A percentile compares a stretch with the other conserved stretches of the same genome.
These are phyloP conservation scores for Colletotrichum sp. DNA, from an alignment of 2,329 filamentous ascomycete species.

Conservation along the genomic window DNA sequence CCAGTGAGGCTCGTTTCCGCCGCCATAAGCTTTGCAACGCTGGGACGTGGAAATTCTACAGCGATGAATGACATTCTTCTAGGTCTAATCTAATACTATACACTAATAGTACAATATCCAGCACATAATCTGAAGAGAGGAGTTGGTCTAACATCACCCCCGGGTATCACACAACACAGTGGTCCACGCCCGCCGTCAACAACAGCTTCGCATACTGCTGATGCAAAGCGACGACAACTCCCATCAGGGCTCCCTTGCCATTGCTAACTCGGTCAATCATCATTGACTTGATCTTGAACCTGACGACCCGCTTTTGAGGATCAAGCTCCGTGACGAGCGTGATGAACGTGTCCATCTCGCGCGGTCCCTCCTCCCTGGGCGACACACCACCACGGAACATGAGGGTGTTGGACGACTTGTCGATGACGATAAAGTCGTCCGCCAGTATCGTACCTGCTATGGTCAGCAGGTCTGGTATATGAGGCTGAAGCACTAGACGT, in stretches of 20 bases:
- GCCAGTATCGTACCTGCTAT: conserved; percentile 7
- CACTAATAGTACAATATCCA: background rate
- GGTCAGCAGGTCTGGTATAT: background rate
- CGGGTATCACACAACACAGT: background rate
- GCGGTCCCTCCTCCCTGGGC: background rate
- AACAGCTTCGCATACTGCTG: conserved; percentile 8
- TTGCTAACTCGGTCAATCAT: background rate
- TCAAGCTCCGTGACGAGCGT: background rate
- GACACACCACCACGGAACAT: conserved; percentile 11
- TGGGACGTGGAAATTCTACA: background rate
- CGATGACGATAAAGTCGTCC: conserved; percentile 19
- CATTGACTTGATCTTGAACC: conserved; percentile 8
- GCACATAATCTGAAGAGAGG: background rate
- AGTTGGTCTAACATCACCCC: background rate
- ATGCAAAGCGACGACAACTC: background rate
- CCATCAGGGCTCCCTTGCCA: background rate
- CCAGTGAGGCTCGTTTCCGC: background rate
- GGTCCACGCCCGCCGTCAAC: background rate
- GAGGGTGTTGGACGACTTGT: background rate
- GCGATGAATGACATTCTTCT: background rate
- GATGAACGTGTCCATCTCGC: conserved; percentile 13
- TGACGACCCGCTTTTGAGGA: background rate
- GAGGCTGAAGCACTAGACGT: background rate
- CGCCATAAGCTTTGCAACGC: background rate
- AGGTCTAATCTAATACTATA: background rate